Conservation (phyloP, 2,329 filamentous ascomycete species). For the Graphium sp. region DNA sequence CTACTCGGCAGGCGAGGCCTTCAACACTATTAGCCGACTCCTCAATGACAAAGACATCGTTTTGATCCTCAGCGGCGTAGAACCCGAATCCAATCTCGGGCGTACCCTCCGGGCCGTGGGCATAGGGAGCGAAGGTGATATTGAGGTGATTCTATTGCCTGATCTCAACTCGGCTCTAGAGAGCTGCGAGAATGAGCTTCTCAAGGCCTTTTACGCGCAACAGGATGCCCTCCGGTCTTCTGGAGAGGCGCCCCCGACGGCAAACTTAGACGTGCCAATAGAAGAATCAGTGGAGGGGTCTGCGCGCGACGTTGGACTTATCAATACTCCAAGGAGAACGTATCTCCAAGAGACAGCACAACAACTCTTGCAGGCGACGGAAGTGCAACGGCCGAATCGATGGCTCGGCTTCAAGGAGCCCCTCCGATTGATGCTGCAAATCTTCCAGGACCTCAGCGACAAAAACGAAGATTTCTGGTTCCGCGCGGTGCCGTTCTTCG, state of each 20-base stretch:
- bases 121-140: conserved; percentile 49
- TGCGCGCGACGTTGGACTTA: neutral
- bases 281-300: conserved; percentile 8
- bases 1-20: conserved; percentile 91
- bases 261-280: conserved; percentile 30
- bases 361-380: conserved; percentile 52
- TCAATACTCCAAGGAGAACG: conserved; percentile 48
- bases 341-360: conserved; percentile 67
- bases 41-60: conserved; percentile 61
- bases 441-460: conserved; percentile 77
- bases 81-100: conserved; percentile 59
- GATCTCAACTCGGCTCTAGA: conserved; percentile 88
- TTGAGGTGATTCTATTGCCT: conserved; percentile 65
- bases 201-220: conserved; percentile 62
- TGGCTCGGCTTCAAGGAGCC: conserved; percentile 86
- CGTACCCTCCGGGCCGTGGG: conserved; percentile 70
- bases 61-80: conserved; percentile 69
- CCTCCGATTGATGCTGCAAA: conserved; percentile 77
- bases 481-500: conserved; percentile 59
- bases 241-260: conserved; percentile 21
- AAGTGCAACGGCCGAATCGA: conserved; percentile 40
- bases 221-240: conserved; percentile 36
- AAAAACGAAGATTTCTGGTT: conserved; percentile 96
- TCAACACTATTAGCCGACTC: conserved; percentile 79
- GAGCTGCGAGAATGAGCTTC: conserved; percentile 83